These are phyloP conservation scores for Fusarium coffeatum DNA, from an alignment of 2,329 filamentous ascomycete genomes.

Conservation along the genomic window DNA sequence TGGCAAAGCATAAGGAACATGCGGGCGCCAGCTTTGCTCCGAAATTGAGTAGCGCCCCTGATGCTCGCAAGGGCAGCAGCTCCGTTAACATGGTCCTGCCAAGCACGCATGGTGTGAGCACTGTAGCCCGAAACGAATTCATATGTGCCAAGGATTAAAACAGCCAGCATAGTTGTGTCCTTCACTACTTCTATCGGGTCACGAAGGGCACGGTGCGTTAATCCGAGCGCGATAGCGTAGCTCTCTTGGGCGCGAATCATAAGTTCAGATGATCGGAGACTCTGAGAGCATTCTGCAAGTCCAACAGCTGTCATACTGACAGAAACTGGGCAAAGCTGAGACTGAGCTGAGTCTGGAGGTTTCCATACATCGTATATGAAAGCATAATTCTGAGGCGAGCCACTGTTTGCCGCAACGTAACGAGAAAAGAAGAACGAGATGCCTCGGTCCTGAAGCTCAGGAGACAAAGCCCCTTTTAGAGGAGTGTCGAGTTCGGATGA, in stretches of 20 bases:
- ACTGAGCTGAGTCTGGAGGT: conserved; percentile 51
- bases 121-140: conserved; percentile 64
- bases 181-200: conserved; percentile 57
- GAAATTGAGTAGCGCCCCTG: conserved; percentile 61
- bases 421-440: conserved; percentile 64
- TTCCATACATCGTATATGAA: conserved; percentile 66
- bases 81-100: conserved; percentile 65
- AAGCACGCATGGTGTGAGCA: conserved; percentile 60
- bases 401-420: conserved; percentile 61
- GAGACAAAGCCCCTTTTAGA: conserved; percentile 25
- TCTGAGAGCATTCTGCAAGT: conserved; percentile 62
- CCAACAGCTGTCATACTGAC: conserved; percentile 67
- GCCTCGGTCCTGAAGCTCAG: conserved; percentile 56
- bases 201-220: conserved; percentile 63
- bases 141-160: conserved; percentile 66
- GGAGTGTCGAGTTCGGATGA: conserved; percentile 34
- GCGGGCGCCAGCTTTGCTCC: conserved; percentile 57
- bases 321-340: conserved; percentile 59
- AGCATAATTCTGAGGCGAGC: conserved; percentile 63
- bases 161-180: conserved; percentile 64
- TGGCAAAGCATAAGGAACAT: conserved; percentile 68
- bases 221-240: conserved; percentile 63
- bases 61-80: conserved; percentile 63
- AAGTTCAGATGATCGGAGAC: conserved; percentile 56
- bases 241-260: conserved; percentile 62